Evolutionary conservation across 2,329 filamentous ascomycete species (phyloP).

Genomic region (Davidsoniella virescens): DNA sequence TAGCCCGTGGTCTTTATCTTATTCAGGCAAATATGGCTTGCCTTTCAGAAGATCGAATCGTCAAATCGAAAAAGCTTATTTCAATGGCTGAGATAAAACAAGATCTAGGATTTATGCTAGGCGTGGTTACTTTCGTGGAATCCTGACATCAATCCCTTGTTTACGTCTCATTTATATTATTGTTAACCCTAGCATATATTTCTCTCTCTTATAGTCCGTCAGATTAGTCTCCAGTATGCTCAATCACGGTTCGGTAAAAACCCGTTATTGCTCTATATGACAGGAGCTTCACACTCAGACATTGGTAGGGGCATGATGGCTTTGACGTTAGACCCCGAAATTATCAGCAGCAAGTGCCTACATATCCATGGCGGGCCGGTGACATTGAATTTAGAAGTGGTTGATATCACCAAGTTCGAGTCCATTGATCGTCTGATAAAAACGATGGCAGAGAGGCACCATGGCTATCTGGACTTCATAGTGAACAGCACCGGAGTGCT

Average conservation of each 20-base stretch:
- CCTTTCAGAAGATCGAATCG: no score
- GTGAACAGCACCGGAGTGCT: neutral
- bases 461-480: slow-evolving; percentile 1
- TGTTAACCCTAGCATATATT: no score
- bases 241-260: neutral
- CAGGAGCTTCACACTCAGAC: neutral
- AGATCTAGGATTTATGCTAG: no score
- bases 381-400: slow-evolving; percentile 1
- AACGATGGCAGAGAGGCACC: slow-evolving; percentile 1
- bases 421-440: slow-evolving; percentile 3
- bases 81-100: no score
- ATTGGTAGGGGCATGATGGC: neutral
- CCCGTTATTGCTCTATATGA: slow-evolving; percentile 3
- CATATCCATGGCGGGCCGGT: slow-evolving; percentile 4
- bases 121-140: no score
- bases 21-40: no score
- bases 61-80: no score
- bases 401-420: neutral
- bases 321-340: neutral
- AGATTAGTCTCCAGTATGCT: slow-evolving; percentile 1
- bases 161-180: no score
- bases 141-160: no score
- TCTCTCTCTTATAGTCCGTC: neutral
- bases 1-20: no score
- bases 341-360: neutral